Percentiles rank a stretch among this genome's conserved stretches.
Evolutionary conservation across 331 rosid genomes (phyloP).

Genomic region (Ulmus americana): DNA sequence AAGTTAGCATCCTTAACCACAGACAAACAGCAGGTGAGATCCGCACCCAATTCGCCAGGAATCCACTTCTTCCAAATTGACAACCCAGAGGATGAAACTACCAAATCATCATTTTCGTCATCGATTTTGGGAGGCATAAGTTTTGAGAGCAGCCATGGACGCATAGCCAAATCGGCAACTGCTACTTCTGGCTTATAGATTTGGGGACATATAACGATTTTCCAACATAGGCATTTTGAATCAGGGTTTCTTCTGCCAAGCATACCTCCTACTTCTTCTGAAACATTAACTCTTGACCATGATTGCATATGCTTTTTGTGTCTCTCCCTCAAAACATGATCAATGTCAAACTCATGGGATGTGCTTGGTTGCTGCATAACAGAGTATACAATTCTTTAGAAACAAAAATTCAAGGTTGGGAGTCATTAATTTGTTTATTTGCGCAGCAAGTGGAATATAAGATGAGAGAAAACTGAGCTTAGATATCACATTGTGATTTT

Average conservation of each 20-base stretch:
- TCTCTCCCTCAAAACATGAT: conserved; percentile 57
- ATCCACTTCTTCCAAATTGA: conserved; percentile 79
- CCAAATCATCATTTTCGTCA: conserved; percentile 34
- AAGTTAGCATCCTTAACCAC: conserved; percentile 52
- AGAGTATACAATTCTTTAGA: conserved; percentile 8
- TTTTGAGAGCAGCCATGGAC: conserved; percentile 75
- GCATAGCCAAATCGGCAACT: conserved; percentile 29
- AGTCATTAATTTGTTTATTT: conserved; percentile 1
- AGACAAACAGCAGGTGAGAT: conserved; percentile 68
- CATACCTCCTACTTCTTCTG: conserved; percentile 50
- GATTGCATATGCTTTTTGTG: conserved; percentile 53
- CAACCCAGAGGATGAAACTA: conserved; percentile 58
- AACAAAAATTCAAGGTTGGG: conserved; percentile 16
- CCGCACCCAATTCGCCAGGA: conserved; percentile 31
- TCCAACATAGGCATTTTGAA: conserved; percentile 77
- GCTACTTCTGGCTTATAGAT: conserved; percentile 27
- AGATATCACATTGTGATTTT: neutral
- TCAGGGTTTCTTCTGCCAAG: conserved; percentile 55
- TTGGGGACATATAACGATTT: conserved; percentile 57
- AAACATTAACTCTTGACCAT: conserved; percentile 67
- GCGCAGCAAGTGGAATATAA: neutral
- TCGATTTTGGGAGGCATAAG: conserved; percentile 45
- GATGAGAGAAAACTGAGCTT: conserved; percentile 7
- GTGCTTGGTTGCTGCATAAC: conserved; percentile 45
- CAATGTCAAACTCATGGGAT: conserved; percentile 57